Evolutionary conservation across 2,329 filamentous ascomycete genomes (phyloP), one percentile per base, ranked within the genome.

Genomic region (Diaporthe ampelina): DNA sequence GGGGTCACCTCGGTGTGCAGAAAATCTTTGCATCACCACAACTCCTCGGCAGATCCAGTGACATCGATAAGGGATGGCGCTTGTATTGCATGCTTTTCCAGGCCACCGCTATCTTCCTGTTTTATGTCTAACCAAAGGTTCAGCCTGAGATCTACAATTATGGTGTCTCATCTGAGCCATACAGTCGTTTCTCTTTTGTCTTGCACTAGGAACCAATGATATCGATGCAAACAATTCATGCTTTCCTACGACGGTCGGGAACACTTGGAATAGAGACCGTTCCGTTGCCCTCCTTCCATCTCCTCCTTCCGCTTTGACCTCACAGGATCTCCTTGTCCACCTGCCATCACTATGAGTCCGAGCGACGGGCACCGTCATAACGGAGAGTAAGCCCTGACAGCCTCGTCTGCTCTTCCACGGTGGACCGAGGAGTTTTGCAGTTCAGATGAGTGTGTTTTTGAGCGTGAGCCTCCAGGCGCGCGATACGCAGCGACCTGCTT

Each of bases 401-500:
- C 63, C n/a, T 52, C 24, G 24, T 45, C 29, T 37, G 45, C 45
- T 67, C 45, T 26, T 40, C 29, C 63, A 37, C 26, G 21, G 45
- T 67, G 63, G 35, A 15, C 63, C 13, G 21, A 67, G 29, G 63
- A n/a, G 29, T 35, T 35, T 37, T 40, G 40, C 13, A 37, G 43
- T 54, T 24, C 15, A 26, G 45, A 52, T 67, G 63, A 52, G 21
- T 37, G 29, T 26, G 17, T 52, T 37, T 52, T 29, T 50, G 54
- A 35, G 54, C 54, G 54, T 57, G 54, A 57, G 45, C 45, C 63
- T 52, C n/a, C 45, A 67, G 63, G 63, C 63, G 63, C 63, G 63
- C 63, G 63, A 67, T 67, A 67, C 63, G 63, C 63, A 67, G 63
- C 63, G 63, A 26, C 63, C 63, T 67, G 63, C 29, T 52, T 63